These are phyloP conservation scores for Zygotorulaspora florentina DNA, from an alignment of 805 yeast species.

Conservation along the genomic window DNA sequence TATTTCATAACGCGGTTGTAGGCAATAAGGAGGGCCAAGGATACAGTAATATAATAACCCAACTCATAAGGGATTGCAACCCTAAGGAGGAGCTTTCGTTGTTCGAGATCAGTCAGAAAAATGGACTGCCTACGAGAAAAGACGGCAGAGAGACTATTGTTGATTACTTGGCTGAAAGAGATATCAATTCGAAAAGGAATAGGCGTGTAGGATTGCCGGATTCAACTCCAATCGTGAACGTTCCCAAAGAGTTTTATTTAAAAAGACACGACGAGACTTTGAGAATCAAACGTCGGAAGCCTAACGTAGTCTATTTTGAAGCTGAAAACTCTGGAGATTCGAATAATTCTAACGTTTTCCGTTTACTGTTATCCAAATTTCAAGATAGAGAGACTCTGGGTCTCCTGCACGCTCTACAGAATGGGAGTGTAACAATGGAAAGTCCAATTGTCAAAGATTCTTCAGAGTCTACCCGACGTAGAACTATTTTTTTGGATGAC, in stretches of 20 bases:
- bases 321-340: constrained; percentile 16
- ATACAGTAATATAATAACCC: constrained; percentile 40
- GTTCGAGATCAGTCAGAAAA: constrained; percentile 39
- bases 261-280: constrained; percentile 26
- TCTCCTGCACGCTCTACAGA: constrained; percentile 41
- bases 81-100: constrained; percentile 45
- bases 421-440: constrained; percentile 40
- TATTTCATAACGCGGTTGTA: constrained; percentile 61
- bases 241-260: constrained; percentile 27
- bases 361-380: constrained; percentile 33
- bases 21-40: constrained; percentile 22
- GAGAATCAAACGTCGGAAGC: constrained; percentile 16
- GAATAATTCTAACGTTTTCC: constrained; percentile 27
- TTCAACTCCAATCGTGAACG: constrained; percentile 27
- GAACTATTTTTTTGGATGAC: constrained; percentile 38
- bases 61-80: constrained; percentile 57
- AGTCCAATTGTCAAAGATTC: constrained; percentile 29
- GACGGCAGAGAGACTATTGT: constrained; percentile 47
- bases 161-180: constrained; percentile 34
- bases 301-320: constrained; percentile 25
- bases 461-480: constrained; percentile 21
- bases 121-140: constrained; percentile 41
- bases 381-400: constrained; percentile 32
- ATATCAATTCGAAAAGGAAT: constrained; percentile 31
- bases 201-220: constrained; percentile 34